Evolutionary conservation across 768 basidiomycete species (phyloP).

Genomic region (Suillus discolor): DNA sequence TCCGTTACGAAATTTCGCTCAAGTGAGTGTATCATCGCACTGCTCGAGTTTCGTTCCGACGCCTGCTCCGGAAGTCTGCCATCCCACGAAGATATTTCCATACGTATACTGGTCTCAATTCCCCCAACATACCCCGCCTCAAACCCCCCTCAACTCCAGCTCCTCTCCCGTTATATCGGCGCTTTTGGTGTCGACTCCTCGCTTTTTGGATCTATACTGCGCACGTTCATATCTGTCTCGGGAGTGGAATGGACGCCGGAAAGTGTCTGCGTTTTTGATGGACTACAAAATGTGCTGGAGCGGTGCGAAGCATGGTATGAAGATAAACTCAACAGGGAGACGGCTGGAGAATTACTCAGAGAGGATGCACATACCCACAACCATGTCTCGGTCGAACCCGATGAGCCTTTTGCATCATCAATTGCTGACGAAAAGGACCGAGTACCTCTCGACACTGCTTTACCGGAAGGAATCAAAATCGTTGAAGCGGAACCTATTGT

Average conservation of each 20-base stretch:
- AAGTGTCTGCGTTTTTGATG: slow-evolving; percentile 84
- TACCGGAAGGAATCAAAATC: slow-evolving; percentile 69
- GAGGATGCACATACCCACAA: slow-evolving; percentile 46
- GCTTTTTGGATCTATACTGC: slow-evolving; percentile 76
- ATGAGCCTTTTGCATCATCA: slow-evolving; percentile 1
- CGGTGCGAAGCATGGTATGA: slow-evolving; percentile 70
- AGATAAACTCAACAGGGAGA: slow-evolving; percentile 59
- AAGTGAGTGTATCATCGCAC: slow-evolving; percentile 48
- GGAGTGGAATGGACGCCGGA: slow-evolving; percentile 80
- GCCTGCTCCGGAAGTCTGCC: slow-evolving; percentile 44
- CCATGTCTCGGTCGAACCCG: slow-evolving; percentile 10
- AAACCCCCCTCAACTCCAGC: slow-evolving; percentile 79
- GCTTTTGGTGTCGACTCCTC: slow-evolving; percentile 72
- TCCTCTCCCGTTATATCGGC: slow-evolving; percentile 83
- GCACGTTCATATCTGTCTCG: slow-evolving; percentile 76
- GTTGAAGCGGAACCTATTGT: slow-evolving; percentile 76
- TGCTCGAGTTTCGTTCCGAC: not conserved
- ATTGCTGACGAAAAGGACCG: slow-evolving; percentile 9
- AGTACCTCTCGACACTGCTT: slow-evolving; percentile 18
- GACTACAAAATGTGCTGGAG: slow-evolving; percentile 75
- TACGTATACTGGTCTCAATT: slow-evolving; percentile 61
- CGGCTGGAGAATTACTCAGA: slow-evolving; percentile 54
- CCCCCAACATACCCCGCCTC: slow-evolving; percentile 63
- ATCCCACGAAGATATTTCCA: slow-evolving; percentile 51
- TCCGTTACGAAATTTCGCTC: slow-evolving; percentile 67